These are phyloP conservation scores for Podila horticola DNA, from an alignment of 192 early-diverging fungal species.

Conservation along the genomic window DNA sequence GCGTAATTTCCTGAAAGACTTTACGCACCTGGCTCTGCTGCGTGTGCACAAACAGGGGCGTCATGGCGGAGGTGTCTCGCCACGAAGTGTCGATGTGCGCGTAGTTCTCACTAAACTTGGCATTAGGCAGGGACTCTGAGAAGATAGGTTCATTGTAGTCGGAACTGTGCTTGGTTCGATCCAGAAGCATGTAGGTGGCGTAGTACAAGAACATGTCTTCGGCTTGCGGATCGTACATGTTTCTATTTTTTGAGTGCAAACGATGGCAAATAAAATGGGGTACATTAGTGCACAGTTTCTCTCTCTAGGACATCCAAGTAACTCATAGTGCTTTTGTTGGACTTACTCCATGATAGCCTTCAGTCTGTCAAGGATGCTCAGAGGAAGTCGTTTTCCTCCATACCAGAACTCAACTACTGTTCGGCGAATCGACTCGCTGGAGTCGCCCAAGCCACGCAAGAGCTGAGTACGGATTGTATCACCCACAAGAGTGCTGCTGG, in stretches of 20 bases:
- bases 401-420: slow-evolving; percentile 56
- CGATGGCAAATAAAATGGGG: not conserved
- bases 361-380: slow-evolving; percentile 47
- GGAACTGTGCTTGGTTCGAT: slow-evolving; percentile 66
- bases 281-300: no score
- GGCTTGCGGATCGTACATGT: slow-evolving; percentile 68
- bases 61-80: slow-evolving; percentile 62
- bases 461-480: slow-evolving; percentile 45
- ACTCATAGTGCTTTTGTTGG: not conserved
- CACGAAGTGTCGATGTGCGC: slow-evolving; percentile 72
- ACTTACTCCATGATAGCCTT: slow-evolving; percentile 53
- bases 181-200: slow-evolving; percentile 67
- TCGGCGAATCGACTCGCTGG: slow-evolving; percentile 45
- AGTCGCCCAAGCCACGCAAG: slow-evolving; percentile 58
- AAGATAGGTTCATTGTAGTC: slow-evolving; percentile 72
- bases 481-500: slow-evolving; percentile 5
- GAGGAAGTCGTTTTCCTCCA: slow-evolving; percentile 36
- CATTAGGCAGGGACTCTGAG: slow-evolving; percentile 69
- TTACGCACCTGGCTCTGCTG: slow-evolving; percentile 54
- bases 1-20: not conserved
- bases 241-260: slow-evolving; percentile 24
- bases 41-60: slow-evolving; percentile 66
- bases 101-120: slow-evolving; percentile 66
- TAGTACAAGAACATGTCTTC: slow-evolving; percentile 74
- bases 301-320: not conserved